Evolutionary conservation across 257 asterid species (phyloP), one percentile per base, ranked within the genome.

Genomic region (Nicotiana noctiflora): DNA sequence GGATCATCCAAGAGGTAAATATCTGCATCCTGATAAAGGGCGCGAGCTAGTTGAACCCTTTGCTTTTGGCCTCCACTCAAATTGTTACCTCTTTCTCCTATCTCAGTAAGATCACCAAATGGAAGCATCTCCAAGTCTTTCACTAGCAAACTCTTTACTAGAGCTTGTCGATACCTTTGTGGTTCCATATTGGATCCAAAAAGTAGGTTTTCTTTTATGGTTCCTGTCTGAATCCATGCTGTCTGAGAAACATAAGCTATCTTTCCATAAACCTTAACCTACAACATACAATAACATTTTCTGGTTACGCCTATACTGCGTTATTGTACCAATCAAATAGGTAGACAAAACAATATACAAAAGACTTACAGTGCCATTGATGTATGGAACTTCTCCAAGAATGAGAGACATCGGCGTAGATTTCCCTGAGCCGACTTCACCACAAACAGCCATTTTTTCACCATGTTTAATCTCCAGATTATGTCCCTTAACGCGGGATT

Each of bases 141-240:
- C 18, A 84, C 84, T n/a, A 95, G 89, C 0, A 94, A 88, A 83
- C 98, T 93, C 75, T 90, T 91, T 84, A 91, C 93, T 10, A 95
- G 56, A 40, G 95, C 89, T 82, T 93, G 92, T 66, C 81, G 87
- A 84, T 95, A 95, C 65, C 92, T 91, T 72, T 82, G 79, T n/a
- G 79, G 75, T 77, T 95, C 90, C 86, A 95, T 66, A 70, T 84
- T 77, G 9, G 95, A 86, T 17, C 99, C 99, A 14, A 95, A 95
- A n/a, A 95, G 84, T 60, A 93, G 90, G 82, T 95, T 95, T 6
- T 92, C 97, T 57, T 90, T 92, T 34, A 95, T 92, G 34, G 89
- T 95, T 74, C 98, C 99, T 32, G 97, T 92, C 84, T 93, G 98
- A 87, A 95, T 95, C 99, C 99, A 95, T 23, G 99, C 97, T 32